Percentiles rank a stretch among this genome's conserved stretches.
phyloP scores from a whole-genome alignment of 2,329 filamentous ascomycete species.

The Blumeria hordei region DNA sequence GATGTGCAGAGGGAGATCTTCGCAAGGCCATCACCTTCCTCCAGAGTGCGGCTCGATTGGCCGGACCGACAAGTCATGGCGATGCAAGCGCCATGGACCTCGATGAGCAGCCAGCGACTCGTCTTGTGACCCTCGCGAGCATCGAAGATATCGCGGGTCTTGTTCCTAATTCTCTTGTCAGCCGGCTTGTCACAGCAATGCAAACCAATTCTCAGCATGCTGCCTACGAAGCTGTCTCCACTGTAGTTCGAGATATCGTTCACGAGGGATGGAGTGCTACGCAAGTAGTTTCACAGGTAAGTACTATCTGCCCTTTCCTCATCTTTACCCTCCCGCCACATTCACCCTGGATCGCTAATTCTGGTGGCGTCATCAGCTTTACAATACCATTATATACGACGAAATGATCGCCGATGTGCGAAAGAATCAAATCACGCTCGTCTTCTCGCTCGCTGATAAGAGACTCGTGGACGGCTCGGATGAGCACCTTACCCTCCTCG shows the following conservation, averaged over 20 bases:
- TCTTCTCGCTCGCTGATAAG: slow-evolving; percentile 91
- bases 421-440: slow-evolving; percentile 71
- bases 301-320: slow-evolving; percentile 6
- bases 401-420: slow-evolving; percentile 63
- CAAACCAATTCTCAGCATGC: slow-evolving; percentile 40
- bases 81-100: slow-evolving; percentile 20
- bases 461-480: slow-evolving; percentile 82
- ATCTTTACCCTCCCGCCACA: not conserved
- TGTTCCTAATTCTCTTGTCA: slow-evolving; percentile 54
- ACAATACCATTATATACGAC: slow-evolving; percentile 60
- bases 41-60: slow-evolving; percentile 77
- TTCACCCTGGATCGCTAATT: not conserved
- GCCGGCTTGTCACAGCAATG: slow-evolving; percentile 47
- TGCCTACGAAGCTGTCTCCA: slow-evolving; percentile 50
- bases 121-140: slow-evolving; percentile 49
- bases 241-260: slow-evolving; percentile 69
- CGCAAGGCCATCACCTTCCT: slow-evolving; percentile 89
- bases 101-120: slow-evolving; percentile 31
- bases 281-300: slow-evolving; percentile 61
- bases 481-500: slow-evolving; percentile 77
- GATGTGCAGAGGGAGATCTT: slow-evolving; percentile 79
- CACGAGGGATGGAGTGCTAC: slow-evolving; percentile 93
- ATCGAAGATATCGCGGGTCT: slow-evolving; percentile 94
- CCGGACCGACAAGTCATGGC: slow-evolving; percentile 26
- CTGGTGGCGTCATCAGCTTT: slow-evolving; percentile 28